Evolutionary conservation across 345 rosid genomes (phyloP).

Genomic region (Mallotus nudiflorus): DNA sequence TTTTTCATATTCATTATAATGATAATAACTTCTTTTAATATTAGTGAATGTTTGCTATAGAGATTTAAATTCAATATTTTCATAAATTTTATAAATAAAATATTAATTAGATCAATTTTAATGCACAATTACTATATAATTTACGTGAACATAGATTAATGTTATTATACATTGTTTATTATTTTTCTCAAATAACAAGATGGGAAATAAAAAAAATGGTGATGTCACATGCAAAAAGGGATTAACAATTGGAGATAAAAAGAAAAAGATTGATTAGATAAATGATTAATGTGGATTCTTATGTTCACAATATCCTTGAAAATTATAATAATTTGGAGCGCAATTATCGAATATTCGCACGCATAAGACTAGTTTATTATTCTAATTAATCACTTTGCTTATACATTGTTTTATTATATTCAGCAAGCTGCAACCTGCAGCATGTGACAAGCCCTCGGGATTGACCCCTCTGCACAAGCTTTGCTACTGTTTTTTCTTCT

Average conservation of each 20-base stretch:
- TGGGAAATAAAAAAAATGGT: slow-evolving; percentile 20
- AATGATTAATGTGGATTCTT: slow-evolving; percentile 45
- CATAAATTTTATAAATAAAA: no score
- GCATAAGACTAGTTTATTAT: slow-evolving; percentile 39
- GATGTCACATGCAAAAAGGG: slow-evolving; percentile 46
- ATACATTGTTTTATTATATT: slow-evolving; percentile 25
- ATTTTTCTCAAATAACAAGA: slow-evolving; percentile 4
- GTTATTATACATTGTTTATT: neutral
- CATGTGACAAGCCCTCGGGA: slow-evolving; percentile 70
- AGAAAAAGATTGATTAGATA: slow-evolving; percentile 42
- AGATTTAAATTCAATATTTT: no score
- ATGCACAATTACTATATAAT: no score
- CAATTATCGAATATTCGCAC: slow-evolving; percentile 69
- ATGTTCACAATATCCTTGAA: slow-evolving; percentile 28
- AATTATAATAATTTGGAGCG: slow-evolving; percentile 13
- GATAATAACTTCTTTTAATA: no score
- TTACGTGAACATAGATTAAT: slow-evolving; percentile 16
- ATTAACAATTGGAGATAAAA: slow-evolving; percentile 19
- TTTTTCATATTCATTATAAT: no score
- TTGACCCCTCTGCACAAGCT: slow-evolving; percentile 37
- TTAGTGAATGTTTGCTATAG: no score
- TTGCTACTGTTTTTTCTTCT: slow-evolving; percentile 2
- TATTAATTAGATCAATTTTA: no score
- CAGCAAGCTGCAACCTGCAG: slow-evolving; percentile 35
- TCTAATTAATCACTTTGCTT: neutral